These are phyloP conservation scores for Candida quercuum DNA, from an alignment of 805 yeast species.

Conservation along the genomic window DNA sequence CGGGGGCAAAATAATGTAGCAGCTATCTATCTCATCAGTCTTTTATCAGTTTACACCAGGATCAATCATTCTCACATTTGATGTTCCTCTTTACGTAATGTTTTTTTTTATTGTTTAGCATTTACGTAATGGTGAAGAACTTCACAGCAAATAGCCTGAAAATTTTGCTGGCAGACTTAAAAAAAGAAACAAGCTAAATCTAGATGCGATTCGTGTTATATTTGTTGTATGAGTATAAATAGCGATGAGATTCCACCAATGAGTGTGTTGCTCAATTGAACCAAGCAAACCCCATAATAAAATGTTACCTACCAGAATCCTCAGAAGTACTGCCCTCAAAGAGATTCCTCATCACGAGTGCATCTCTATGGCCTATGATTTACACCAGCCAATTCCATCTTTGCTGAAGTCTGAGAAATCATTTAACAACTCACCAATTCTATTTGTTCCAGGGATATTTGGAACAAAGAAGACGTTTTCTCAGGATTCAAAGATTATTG, in stretches of 20 bases:
- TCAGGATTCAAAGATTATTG: conserved; percentile 32
- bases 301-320: conserved; percentile 25
- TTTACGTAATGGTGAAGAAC: not conserved
- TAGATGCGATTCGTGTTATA: not conserved
- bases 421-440: conserved; percentile 27
- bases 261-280: not conserved
- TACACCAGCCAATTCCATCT: conserved; percentile 22
- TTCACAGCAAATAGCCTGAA: not conserved
- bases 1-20: no score
- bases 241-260: not conserved
- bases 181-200: not conserved
- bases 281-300: not conserved
- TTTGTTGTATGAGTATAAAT: not conserved
- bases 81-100: no score
- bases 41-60: no score
- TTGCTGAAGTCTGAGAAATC: conserved; percentile 11
- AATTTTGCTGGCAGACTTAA: not conserved
- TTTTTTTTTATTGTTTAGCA: no score
- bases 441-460: conserved; percentile 46
- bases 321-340: conserved; percentile 92
- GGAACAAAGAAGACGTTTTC: conserved; percentile 40
- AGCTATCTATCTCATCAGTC: no score
- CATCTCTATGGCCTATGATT: conserved; percentile 25
- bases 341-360: conserved; percentile 54
- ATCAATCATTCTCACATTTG: no score